These are phyloP conservation scores for Trypanosoma theileri DNA, from an alignment of 208 protist genomes.

Conservation along the genomic window DNA sequence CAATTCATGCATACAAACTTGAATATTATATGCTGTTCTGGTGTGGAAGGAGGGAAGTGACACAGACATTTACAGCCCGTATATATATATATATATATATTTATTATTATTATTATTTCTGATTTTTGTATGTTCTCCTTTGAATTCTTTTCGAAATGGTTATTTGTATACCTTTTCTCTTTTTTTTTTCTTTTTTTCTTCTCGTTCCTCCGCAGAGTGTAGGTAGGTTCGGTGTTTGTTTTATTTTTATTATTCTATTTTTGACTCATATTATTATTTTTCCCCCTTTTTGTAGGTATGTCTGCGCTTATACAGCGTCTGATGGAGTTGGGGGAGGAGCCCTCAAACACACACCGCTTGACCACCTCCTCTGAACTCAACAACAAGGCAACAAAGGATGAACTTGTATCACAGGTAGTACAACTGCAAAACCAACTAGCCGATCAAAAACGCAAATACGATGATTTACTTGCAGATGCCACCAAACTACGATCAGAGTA, in stretches of 20 bases:
- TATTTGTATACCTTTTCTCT: background rate
- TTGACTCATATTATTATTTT: background rate
- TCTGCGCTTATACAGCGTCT: constrained; percentile 25
- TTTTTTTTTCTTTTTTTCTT: background rate
- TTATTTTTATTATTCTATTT: constrained; percentile 7
- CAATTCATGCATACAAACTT: too few relatives aligned
- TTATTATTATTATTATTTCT: too few relatives aligned
- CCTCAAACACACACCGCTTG: background rate
- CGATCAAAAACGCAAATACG: constrained; percentile 36
- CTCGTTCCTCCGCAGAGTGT: background rate
- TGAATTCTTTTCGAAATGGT: too few relatives aligned
- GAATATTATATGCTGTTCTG: too few relatives aligned
- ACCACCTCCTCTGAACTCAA: constrained; percentile 2
- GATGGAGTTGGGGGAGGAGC: constrained; percentile 30
- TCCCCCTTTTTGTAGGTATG: constrained; percentile 15
- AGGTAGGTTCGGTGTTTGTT: background rate
- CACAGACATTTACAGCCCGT: too few relatives aligned
- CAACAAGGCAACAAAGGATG: constrained; percentile 1
- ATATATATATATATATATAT: too few relatives aligned
- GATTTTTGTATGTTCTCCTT: too few relatives aligned
- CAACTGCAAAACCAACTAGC: constrained; percentile 27
- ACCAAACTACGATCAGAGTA: constrained; percentile 36
- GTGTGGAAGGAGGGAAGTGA: too few relatives aligned
- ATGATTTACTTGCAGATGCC: constrained; percentile 33
- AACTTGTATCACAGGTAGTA: constrained; percentile 4